Evolutionary conservation across 2,329 filamentous ascomycete species (phyloP).

Genomic region (Colletotrichum tanaceti): DNA sequence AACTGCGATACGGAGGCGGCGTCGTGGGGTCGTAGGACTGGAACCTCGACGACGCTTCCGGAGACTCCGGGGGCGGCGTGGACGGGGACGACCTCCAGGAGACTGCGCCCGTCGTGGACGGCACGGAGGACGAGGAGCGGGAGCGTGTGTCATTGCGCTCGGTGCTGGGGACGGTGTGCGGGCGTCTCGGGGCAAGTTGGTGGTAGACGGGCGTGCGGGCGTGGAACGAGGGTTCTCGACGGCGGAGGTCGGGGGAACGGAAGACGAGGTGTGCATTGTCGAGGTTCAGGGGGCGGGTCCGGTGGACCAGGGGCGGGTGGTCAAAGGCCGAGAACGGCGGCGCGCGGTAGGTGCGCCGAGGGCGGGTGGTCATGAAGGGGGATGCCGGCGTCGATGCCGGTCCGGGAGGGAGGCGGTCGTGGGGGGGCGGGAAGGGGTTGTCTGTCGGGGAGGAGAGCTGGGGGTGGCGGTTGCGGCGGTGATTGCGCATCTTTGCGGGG

Average conservation of each 20-base stretch:
- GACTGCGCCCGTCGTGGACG: not conserved
- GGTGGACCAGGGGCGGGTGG: no score
- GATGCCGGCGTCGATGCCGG: not conserved
- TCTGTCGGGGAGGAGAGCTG: constrained; percentile 7
- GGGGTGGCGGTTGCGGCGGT: constrained; percentile 30
- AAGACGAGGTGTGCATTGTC: not conserved
- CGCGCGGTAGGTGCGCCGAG: not conserved
- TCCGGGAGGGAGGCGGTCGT: not conserved
- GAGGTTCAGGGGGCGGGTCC: no score
- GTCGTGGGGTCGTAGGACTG: not conserved
- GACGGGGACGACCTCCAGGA: not conserved
- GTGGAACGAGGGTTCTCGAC: not conserved
- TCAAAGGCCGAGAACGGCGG: not conserved
- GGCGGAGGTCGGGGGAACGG: not conserved
- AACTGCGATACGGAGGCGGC: not conserved
- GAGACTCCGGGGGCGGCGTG: not conserved
- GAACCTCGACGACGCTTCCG: not conserved
- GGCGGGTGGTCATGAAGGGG: not conserved
- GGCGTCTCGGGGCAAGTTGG: not conserved
- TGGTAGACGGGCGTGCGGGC: no score
- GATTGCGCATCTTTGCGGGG: not conserved
- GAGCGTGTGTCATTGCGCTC: not conserved
- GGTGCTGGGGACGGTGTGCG: not conserved
- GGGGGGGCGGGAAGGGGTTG: not conserved
- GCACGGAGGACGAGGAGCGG: not conserved